Percentiles rank a stretch among this genome's conserved stretches.
phyloP scores from a whole-genome alignment of 768 basidiomycete species.

The Macrolepiota albuminosa region DNA sequence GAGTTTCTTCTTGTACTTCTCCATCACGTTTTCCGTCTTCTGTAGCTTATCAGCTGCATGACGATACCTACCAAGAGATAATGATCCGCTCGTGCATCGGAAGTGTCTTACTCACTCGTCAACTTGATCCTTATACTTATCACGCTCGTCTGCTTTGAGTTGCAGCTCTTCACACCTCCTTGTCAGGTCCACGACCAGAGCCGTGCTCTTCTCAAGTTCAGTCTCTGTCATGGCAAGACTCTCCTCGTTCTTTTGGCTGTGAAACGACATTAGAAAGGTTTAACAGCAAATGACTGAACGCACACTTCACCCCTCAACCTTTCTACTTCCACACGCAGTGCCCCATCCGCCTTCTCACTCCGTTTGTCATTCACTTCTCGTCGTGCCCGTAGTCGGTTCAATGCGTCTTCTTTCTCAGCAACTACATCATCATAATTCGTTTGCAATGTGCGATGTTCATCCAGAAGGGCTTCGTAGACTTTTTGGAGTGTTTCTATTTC shows the following conservation, averaged over 20 bases:
- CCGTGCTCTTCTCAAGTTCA: conserved; percentile 78
- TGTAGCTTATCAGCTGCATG: conserved; percentile 90
- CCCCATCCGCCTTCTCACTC: conserved; percentile 70
- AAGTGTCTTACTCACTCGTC: conserved; percentile 67
- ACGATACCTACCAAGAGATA: conserved; percentile 53
- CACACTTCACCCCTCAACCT: conserved; percentile 79
- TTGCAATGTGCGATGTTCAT: conserved; percentile 73
- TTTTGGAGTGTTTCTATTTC: conserved; percentile 89
- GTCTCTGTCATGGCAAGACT: conserved; percentile 78
- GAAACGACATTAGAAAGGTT: conserved; percentile 18
- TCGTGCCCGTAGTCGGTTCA: conserved; percentile 54
- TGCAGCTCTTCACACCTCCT: conserved; percentile 81
- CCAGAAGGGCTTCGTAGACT: conserved; percentile 68
- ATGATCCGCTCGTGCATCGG: background rate
- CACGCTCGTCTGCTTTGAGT: conserved; percentile 69
- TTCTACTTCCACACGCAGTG: conserved; percentile 79
- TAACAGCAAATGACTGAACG: conserved; percentile 28
- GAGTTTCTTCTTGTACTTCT: conserved; percentile 98
- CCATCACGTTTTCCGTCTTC: conserved; percentile 96
- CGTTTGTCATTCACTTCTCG: conserved; percentile 57
- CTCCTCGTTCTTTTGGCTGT: conserved; percentile 92
- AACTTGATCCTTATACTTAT: conserved; percentile 83
- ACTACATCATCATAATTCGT: conserved; percentile 71
- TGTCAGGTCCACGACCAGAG: conserved; percentile 64
- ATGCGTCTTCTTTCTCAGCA: conserved; percentile 75